A percentile compares a stretch with the other conserved stretches of the same genome.
These are phyloP conservation scores for Clausena lansium DNA, from an alignment of 345 rosid species.

Conservation along the genomic window DNA sequence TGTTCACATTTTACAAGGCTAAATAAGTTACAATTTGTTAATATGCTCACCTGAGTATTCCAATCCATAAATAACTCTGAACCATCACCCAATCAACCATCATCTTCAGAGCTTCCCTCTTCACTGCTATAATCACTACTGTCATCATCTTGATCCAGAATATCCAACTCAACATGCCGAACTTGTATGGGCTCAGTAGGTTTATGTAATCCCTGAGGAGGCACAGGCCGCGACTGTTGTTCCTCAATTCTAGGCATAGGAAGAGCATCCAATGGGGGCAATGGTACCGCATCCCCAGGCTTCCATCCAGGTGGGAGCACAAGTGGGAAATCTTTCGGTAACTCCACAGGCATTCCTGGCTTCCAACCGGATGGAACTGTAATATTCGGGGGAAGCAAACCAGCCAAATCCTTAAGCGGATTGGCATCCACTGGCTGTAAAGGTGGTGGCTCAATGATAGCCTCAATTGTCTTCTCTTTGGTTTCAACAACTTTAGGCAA, in stretches of 20 bases:
- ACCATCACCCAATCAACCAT: conserved; percentile 10
- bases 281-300: conserved; percentile 79
- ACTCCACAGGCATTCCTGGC: conserved; percentile 90
- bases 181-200: conserved; percentile 76
- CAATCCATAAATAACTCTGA: not conserved
- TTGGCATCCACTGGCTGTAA: conserved; percentile 33
- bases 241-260: conserved; percentile 47
- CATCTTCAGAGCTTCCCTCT: conserved; percentile 35
- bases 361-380: conserved; percentile 87
- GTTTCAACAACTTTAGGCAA: conserved; percentile 56
- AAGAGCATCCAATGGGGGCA: conserved; percentile 65
- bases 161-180: conserved; percentile 81
- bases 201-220: conserved; percentile 55
- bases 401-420: conserved; percentile 39
- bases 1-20: not conserved
- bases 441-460: conserved; percentile 63
- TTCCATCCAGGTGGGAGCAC: conserved; percentile 91
- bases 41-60: not conserved
- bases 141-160: conserved; percentile 29
- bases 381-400: conserved; percentile 62
- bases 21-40: not conserved
- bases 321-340: conserved; percentile 62
- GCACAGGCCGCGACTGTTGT: conserved; percentile 44
- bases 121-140: conserved; percentile 45
- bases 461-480: conserved; percentile 60